A percentile compares a stretch with the other conserved stretches of the same genome.
phyloP scores from a whole-genome alignment of 768 basidiomycete species.

The Auricularia sp. region DNA sequence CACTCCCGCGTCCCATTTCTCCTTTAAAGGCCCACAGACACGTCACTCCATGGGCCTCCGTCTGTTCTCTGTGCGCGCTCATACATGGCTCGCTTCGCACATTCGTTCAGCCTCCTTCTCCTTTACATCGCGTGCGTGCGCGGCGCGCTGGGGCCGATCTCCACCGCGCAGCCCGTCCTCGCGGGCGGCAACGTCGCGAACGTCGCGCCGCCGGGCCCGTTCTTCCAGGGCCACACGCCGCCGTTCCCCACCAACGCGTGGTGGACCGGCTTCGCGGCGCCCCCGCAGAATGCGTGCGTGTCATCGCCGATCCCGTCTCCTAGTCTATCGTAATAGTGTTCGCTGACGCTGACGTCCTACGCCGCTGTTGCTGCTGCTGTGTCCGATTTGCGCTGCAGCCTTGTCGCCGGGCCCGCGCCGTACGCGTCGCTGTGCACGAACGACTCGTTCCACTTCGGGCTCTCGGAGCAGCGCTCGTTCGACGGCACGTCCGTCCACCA shows the following conservation, averaged over 20 bases:
- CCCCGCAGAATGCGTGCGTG: slow-evolving; percentile 16
- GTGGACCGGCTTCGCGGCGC: slow-evolving; percentile 26
- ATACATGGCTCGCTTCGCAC: background rate
- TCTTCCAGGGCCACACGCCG: slow-evolving; percentile 24
- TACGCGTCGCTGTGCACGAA: slow-evolving; percentile 20
- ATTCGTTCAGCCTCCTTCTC: background rate
- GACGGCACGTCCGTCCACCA: slow-evolving; percentile 26
- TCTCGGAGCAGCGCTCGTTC: slow-evolving; percentile 18
- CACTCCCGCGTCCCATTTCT: background rate
- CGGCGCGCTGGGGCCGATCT: background rate
- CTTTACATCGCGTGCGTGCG: background rate
- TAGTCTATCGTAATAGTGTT: too few species aligned
- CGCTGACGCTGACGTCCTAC: too few species aligned
- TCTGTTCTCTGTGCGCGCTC: too few species aligned
- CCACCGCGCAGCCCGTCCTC: background rate
- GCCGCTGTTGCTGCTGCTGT: background rate
- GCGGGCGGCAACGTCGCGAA: slow-evolving; percentile 18
- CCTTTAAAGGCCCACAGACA: background rate
- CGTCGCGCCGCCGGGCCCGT: slow-evolving; percentile 21
- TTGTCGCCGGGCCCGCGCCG: slow-evolving; percentile 24
- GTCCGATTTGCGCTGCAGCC: slow-evolving; percentile 9
- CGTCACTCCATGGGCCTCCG: too few species aligned
- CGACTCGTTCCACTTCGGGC: slow-evolving; percentile 21
- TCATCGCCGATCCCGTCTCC: too few species aligned
- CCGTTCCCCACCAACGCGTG: slow-evolving; percentile 27